Percentiles rank a stretch among this genome's conserved stretches.
Evolutionary conservation across 2,329 filamentous ascomycete species (phyloP).

Genomic region (Trichophyton equinum): DNA sequence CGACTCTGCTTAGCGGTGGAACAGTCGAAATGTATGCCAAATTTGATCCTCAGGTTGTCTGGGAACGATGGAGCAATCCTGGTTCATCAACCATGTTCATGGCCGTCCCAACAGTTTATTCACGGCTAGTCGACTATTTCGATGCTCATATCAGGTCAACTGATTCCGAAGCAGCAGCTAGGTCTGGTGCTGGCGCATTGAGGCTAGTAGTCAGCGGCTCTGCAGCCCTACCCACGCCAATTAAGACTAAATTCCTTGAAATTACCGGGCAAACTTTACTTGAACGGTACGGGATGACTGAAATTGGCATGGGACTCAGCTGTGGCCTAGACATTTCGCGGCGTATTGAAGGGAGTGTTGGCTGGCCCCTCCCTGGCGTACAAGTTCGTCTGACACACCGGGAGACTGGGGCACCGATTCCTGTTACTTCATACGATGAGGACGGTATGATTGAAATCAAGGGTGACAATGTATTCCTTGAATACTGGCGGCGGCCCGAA

Average conservation of each 20-base stretch:
- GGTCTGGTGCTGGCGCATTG: slow-evolving; percentile 24
- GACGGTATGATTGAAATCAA: slow-evolving; percentile 35
- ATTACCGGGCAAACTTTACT: slow-evolving; percentile 34
- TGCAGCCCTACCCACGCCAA: slow-evolving; percentile 31
- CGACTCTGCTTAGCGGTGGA: slow-evolving; percentile 35
- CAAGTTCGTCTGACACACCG: slow-evolving; percentile 35
- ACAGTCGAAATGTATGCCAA: slow-evolving; percentile 38
- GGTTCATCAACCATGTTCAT: slow-evolving; percentile 38
- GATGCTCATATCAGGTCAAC: slow-evolving; percentile 28
- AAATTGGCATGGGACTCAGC: slow-evolving; percentile 39
- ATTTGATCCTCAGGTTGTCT: slow-evolving; percentile 35
- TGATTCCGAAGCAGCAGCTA: slow-evolving; percentile 21
- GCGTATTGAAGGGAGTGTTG: slow-evolving; percentile 38
- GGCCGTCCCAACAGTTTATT: slow-evolving; percentile 42
- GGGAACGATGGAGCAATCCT: slow-evolving; percentile 34
- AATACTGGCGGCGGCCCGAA: slow-evolving; percentile 35
- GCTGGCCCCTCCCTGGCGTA: slow-evolving; percentile 37
- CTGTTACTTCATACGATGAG: slow-evolving; percentile 20
- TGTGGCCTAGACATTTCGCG: slow-evolving; percentile 30
- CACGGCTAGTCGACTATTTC: slow-evolving; percentile 36
- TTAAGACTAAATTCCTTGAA: slow-evolving; percentile 29
- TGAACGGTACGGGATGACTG: slow-evolving; percentile 40
- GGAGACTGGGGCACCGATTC: slow-evolving; percentile 24
- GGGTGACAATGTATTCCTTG: slow-evolving; percentile 31
- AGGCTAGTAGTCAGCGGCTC: slow-evolving; percentile 33